phyloP scores from a whole-genome alignment of 331 rosid genomes.

The Acacia pycnantha region DNA sequence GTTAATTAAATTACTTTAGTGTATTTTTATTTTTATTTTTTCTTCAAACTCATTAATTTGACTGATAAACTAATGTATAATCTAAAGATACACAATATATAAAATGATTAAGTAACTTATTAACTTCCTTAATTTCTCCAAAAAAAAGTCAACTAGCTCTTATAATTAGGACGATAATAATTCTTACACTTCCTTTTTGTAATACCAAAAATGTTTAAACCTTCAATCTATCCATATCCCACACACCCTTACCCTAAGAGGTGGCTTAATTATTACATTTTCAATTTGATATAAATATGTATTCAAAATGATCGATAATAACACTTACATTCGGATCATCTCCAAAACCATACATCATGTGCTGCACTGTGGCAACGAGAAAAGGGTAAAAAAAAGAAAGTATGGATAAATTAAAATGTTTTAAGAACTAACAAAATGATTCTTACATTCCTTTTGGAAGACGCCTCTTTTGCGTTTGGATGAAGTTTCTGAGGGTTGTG shows the following conservation, averaged over 20 bases:
- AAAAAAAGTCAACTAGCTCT: too few species aligned
- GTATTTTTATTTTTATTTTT: too few species aligned
- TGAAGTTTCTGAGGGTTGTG: conserved; percentile 81
- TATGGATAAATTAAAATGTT: neutral
- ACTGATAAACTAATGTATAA: too few species aligned
- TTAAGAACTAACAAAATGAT: neutral
- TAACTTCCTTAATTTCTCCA: too few species aligned
- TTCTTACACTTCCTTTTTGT: neutral
- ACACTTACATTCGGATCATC: conserved; percentile 80
- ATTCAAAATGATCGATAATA: neutral
- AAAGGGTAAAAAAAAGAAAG: neutral
- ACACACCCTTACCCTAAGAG: neutral
- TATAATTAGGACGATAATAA: too few species aligned
- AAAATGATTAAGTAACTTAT: too few species aligned
- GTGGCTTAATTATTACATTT: neutral
- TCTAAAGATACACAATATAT: too few species aligned
- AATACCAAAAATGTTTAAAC: neutral
- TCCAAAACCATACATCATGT: conserved; percentile 98
- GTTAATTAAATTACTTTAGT: too few species aligned
- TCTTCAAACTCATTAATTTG: too few species aligned
- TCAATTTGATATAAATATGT: neutral
- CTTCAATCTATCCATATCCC: neutral
- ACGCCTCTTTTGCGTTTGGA: conserved; percentile 85
- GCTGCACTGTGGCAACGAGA: conserved; percentile 62
- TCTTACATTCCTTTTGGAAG: conserved; percentile 80